Evolutionary conservation across 192 early-diverging fungal species (phyloP).

Genomic region (Coemansia javaensis): DNA sequence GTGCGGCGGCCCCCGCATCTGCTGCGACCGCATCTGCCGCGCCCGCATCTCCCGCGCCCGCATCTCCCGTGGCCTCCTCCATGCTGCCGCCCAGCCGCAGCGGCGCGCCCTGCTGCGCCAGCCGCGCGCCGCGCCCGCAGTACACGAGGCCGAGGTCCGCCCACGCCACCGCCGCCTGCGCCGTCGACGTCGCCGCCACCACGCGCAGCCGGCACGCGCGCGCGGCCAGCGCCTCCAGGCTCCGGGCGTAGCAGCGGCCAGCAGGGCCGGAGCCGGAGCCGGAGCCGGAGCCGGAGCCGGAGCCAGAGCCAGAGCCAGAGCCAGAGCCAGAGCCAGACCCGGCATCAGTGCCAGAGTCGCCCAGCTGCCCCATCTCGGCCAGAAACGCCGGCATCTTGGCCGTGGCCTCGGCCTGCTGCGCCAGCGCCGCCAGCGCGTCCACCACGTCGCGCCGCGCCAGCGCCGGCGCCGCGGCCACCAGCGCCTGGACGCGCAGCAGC

Average conservation of each 20-base stretch:
- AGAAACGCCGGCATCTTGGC: constrained; percentile 11
- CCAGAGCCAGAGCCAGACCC: too few relatives aligned
- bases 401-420: background rate
- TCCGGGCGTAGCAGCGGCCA: background rate
- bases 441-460: background rate
- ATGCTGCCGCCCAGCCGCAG: too few relatives aligned
- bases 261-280: too few relatives aligned
- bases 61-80: too few relatives aligned
- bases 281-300: too few relatives aligned
- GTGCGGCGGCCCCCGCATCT: background rate
- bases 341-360: too few relatives aligned
- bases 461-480: constrained; percentile 4
- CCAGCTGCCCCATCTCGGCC: constrained; percentile 4
- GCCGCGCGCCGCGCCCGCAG: constrained; percentile 11
- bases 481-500: constrained; percentile 6
- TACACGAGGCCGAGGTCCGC: constrained; percentile 25
- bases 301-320: too few relatives aligned
- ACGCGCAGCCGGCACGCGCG: constrained; percentile 19
- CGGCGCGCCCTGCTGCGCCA: background rate
- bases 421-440: background rate
- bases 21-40: background rate
- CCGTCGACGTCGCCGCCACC: constrained; percentile 7
- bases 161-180: constrained; percentile 33
- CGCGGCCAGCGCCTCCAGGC: constrained; percentile 20
- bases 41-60: background rate